phyloP scores from a whole-genome alignment of 208 protist genomes.

The Trypanosoma platydactyli region DNA sequence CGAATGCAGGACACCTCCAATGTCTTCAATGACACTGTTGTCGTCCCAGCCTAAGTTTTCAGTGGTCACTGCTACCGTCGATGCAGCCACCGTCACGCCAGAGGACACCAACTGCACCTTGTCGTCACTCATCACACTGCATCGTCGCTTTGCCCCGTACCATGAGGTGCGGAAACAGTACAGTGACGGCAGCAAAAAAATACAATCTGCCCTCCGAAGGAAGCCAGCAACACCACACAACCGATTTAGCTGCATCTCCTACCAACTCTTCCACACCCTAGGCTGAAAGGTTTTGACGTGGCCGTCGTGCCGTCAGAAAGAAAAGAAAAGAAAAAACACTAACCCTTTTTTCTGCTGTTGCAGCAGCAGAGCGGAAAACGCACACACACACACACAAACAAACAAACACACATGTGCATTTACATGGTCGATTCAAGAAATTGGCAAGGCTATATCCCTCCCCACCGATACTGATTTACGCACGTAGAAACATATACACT shows the following conservation, averaged over 20 bases:
- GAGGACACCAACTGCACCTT: background rate
- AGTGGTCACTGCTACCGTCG: background rate
- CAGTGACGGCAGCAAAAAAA: background rate
- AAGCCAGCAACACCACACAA: background rate
- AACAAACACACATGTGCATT: no score
- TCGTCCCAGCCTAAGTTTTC: constrained; percentile 20
- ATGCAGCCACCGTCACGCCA: no score
- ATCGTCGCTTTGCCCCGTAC: background rate
- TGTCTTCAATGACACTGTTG: constrained; percentile 16
- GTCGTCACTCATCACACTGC: background rate
- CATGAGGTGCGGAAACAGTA: background rate
- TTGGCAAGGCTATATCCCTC: no score
- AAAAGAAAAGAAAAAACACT: no score
- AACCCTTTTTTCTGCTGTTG: no score
- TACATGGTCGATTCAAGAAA: no score
- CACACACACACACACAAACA: no score
- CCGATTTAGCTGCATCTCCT: background rate
- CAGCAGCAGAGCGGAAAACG: no score
- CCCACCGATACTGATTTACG: no score
- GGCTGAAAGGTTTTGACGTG: no score
- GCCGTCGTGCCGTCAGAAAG: no score
- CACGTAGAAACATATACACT: no score
- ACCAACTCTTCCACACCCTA: background rate
- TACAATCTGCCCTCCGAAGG: background rate
- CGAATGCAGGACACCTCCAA: constrained; percentile 9